Percentiles rank a stretch among this genome's conserved stretches.
phyloP scores from a whole-genome alignment of 345 rosid genomes.

The Syzygium aromaticum region DNA sequence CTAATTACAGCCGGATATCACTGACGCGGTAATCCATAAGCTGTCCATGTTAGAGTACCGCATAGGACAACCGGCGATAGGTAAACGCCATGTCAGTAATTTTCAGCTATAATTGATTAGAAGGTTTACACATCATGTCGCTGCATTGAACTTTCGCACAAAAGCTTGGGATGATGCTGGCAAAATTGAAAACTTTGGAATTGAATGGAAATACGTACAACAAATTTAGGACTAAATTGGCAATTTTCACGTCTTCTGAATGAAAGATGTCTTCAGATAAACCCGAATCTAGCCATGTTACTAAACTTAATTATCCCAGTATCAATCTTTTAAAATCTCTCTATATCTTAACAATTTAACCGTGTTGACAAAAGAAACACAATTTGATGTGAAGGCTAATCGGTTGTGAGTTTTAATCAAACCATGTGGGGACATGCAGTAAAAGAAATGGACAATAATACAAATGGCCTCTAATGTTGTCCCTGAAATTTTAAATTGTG shows the following conservation, averaged over 20 bases:
- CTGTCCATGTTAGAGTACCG: too few species aligned
- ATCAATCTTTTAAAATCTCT: background rate
- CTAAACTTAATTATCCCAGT: background rate
- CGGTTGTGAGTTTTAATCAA: too few species aligned
- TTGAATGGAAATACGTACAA: too few species aligned
- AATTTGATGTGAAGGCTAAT: too few species aligned
- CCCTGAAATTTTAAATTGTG: too few species aligned
- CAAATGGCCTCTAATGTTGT: too few species aligned
- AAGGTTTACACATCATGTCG: background rate
- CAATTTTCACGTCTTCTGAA: background rate
- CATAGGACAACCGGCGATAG: accelerated
- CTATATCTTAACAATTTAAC: background rate
- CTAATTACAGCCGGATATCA: background rate
- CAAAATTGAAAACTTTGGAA: accelerated
- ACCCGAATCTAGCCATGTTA: background rate
- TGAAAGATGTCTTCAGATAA: background rate
- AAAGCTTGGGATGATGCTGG: accelerated
- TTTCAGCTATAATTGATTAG: accelerated
- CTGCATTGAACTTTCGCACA: accelerated
- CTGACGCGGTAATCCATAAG: too few species aligned
- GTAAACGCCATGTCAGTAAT: accelerated
- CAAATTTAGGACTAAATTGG: accelerated
- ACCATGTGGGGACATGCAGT: too few species aligned
- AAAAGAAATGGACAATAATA: too few species aligned
- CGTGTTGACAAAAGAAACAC: too few species aligned